Evolutionary conservation across 345 rosid species (phyloP), one percentile per base, ranked within the genome.

Genomic region (Kandelia obovata): DNA sequence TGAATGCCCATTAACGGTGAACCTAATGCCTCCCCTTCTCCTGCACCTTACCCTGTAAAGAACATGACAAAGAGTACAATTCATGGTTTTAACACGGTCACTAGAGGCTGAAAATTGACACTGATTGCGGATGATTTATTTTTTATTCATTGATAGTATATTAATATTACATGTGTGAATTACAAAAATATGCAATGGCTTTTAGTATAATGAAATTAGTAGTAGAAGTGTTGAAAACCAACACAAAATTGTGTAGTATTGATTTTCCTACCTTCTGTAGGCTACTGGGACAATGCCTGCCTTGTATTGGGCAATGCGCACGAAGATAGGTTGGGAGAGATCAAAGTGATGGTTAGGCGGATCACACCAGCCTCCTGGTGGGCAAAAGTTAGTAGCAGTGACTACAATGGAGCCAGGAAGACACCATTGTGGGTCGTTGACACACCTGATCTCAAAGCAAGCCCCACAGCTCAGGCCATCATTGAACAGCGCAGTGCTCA

Each of bases 11-110:
- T 84, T 83, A 10, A 88, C 51, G 5, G 86, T 83, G 61, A 86
- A 86, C 72, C 87, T 78, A 32, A 88, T 79, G 6, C 92, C 92
- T 69, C 87, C 90, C 57, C 77, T 80, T 61, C 78, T 83, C 74
- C 53, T 61, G 66, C 77, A 73, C 49, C 71, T 67, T 26, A 73
- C 67, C 77, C 77, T 73, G 55, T 4, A 53, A 32, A 2, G 35
- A 46, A 23, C 30, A 21, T 23, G 7, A n/a, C 19, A 25, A 56
- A 43, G 16, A 5, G 4, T 26, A 9, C 28, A 26, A 55, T 39
- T 39, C 46, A 39, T 39, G 49, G 49, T 43, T 15, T 43, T 13
- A 43, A 13, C 17, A 7, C 7, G 8, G 8, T 34, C 37, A 34
- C 37, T 34, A 34, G 7, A 34, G 9, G 37, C 37, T 7, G 37